Conservation (phyloP, 2,329 filamentous ascomycete genomes). For the Aspergillus fumigatus region DNA sequence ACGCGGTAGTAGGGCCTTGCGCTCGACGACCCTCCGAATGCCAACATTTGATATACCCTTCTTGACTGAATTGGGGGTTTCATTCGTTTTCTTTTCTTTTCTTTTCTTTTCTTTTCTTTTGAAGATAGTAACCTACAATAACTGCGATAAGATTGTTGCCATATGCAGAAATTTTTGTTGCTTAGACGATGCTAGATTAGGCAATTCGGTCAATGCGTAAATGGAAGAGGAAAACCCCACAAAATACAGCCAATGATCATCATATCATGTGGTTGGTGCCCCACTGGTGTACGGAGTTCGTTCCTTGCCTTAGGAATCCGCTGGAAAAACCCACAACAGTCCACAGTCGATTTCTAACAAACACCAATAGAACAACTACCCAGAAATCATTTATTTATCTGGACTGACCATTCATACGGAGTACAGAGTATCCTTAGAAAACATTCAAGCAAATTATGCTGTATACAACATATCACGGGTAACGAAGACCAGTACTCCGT, state of each 20-base stretch:
- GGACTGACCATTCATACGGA: not conserved
- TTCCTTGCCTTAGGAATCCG: not conserved
- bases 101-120: too few relatives aligned
- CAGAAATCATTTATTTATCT: too few relatives aligned
- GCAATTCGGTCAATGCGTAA: not conserved
- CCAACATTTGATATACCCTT: not conserved
- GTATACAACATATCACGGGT: not conserved
- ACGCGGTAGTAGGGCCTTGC: too few relatives aligned
- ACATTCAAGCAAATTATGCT: too few relatives aligned
- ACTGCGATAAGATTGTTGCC: not conserved
- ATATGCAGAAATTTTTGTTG: not conserved
- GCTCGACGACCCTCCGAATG: not conserved
- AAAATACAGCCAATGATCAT: slow-evolving; percentile 10
- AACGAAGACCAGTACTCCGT: not conserved
- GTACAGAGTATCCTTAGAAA: too few relatives aligned
- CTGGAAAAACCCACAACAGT: not conserved
- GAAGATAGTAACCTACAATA: not conserved
- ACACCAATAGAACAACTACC: not conserved
- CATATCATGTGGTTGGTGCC: not conserved
- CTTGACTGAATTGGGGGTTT: not conserved
- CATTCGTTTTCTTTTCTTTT: too few relatives aligned
- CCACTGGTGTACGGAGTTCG: not conserved
- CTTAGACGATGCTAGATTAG: not conserved
- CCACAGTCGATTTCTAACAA: not conserved
- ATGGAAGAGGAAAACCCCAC: slow-evolving; percentile 10